phyloP scores from a whole-genome alignment of 768 basidiomycete species.

The Rhodotorula graminis region DNA sequence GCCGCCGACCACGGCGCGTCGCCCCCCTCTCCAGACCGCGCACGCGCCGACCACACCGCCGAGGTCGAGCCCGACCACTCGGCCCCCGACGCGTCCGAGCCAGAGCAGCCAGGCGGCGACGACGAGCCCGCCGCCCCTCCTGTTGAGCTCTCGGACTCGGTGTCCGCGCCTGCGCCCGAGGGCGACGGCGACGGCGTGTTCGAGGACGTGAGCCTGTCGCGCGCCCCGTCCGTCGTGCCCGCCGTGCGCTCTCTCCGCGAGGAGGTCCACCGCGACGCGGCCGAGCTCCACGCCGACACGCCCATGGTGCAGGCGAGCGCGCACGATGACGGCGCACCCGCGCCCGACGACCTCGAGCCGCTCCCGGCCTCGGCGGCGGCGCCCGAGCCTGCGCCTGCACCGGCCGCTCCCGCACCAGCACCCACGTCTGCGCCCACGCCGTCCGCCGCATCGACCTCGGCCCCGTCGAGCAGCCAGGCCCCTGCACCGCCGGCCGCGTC shows the following conservation, averaged over 20 bases:
- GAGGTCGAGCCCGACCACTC: background rate
- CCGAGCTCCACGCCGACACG: conserved; percentile 1
- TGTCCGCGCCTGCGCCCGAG: background rate
- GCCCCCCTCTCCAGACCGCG: background rate
- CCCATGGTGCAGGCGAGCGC: background rate
- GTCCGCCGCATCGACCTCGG: background rate
- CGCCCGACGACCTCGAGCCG: background rate
- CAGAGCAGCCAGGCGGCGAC: too few species aligned
- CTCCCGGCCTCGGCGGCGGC: background rate
- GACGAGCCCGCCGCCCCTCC: background rate
- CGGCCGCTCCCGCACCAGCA: background rate
- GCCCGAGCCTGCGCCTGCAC: background rate
- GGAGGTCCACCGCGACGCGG: conserved; percentile 1
- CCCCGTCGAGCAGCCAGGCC: conserved; percentile 2
- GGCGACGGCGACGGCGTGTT: conserved; percentile 4
- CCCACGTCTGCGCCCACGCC: background rate
- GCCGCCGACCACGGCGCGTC: background rate
- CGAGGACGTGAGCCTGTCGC: conserved; percentile 27
- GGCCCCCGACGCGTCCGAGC: too few species aligned
- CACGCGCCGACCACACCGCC: too few species aligned
- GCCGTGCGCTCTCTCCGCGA: background rate
- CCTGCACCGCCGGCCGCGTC: background rate
- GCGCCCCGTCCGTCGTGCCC: conserved; percentile 15
- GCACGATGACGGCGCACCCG: background rate
- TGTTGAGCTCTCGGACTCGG: background rate